Evolutionary conservation across 2,329 filamentous ascomycete genomes (phyloP).

Genomic region (Penicillium psychrosexuale): DNA sequence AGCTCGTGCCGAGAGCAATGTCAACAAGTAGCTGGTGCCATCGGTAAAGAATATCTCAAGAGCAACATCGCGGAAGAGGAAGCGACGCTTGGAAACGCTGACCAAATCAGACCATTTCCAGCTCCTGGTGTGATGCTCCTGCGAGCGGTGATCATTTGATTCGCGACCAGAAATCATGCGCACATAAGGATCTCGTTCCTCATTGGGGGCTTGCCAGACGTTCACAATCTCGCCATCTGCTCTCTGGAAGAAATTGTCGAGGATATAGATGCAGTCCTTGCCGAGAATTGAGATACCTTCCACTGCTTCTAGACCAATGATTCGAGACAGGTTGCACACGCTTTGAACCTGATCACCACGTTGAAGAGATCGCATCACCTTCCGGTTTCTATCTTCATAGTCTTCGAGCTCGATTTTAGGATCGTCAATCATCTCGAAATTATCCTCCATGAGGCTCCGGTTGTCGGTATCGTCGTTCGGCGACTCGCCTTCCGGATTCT

Average conservation of each 20-base stretch:
- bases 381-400: conserved; percentile 96
- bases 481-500: conserved; percentile 31
- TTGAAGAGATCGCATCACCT: conserved; percentile 91
- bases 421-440: conserved; percentile 94
- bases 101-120: conserved; percentile 96
- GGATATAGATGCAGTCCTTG: conserved; percentile 86
- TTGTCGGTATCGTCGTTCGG: conserved; percentile 36
- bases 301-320: conserved; percentile 87
- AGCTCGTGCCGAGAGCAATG: conserved; percentile 67
- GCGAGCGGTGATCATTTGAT: conserved; percentile 55
- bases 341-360: conserved; percentile 88
- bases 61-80: conserved; percentile 90
- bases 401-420: conserved; percentile 79
- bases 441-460: conserved; percentile 65
- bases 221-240: conserved; percentile 95
- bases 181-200: conserved; percentile 92
- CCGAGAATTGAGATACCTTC: conserved; percentile 92
- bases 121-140: conserved; percentile 77
- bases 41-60: conserved; percentile 98
- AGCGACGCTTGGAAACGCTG: conserved; percentile 91
- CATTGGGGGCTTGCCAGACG: conserved; percentile 85
- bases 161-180: conserved; percentile 85
- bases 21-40: conserved; percentile 89
- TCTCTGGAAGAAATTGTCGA: conserved; percentile 95
- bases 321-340: conserved; percentile 91